phyloP scores from a whole-genome alignment of 768 basidiomycete genomes.

The Lyophyllum shimeji region DNA sequence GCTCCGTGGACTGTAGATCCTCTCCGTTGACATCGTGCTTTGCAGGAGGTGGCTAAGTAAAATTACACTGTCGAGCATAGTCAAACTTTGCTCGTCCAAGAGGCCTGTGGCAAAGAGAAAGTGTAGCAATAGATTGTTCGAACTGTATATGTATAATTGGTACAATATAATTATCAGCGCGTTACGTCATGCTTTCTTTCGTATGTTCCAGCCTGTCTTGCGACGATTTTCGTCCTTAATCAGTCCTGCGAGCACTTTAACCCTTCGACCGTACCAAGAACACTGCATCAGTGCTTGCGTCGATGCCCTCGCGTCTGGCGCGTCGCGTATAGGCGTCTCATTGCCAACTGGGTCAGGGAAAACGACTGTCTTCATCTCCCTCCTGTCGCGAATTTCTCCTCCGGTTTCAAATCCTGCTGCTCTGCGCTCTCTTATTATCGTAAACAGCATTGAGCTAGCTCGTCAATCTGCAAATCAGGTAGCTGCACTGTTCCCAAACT shows the following conservation, averaged over 20 bases:
- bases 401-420: conserved; percentile 43
- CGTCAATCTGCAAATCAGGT: conserved; percentile 82
- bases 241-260: conserved; percentile 19
- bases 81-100: conserved; percentile 40
- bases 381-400: conserved; percentile 64
- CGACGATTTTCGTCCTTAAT: conserved; percentile 8
- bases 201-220: conserved; percentile 10
- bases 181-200: too few species aligned
- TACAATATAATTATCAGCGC: neutral
- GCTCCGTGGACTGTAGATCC: neutral
- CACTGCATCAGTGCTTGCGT: conserved; percentile 76
- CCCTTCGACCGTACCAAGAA: conserved; percentile 87
- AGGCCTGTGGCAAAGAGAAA: conserved; percentile 29
- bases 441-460: conserved; percentile 89
- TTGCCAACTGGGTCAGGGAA: conserved; percentile 87
- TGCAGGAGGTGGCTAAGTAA: conserved; percentile 53
- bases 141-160: neutral
- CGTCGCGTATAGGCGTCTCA: conserved; percentile 77
- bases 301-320: conserved; percentile 66
- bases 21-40: conserved; percentile 2
- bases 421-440: conserved; percentile 72
- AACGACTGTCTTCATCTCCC: conserved; percentile 87
- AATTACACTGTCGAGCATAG: conserved; percentile 24
- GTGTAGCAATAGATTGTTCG: neutral
- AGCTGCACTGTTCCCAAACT: conserved; percentile 59